These are phyloP conservation scores for Nepenthes mirabilis DNA, from an alignment of 148 eudicot species.

Conservation along the genomic window DNA sequence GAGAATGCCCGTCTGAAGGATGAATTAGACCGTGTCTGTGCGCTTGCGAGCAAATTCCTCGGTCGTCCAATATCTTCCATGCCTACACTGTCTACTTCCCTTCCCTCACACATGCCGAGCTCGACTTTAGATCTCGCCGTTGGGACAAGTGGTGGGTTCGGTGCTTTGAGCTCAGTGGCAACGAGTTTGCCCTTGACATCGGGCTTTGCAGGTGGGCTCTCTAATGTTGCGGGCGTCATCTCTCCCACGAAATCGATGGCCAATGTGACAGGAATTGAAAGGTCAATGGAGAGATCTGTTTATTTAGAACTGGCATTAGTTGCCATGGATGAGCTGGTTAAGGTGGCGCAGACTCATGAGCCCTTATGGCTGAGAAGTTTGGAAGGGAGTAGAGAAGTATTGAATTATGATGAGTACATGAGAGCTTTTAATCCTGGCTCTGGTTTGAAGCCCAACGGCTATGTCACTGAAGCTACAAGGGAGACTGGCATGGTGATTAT, in stretches of 20 bases:
- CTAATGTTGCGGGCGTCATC: constrained; percentile 29
- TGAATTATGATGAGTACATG: constrained; percentile 72
- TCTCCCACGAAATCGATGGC: constrained; percentile 29
- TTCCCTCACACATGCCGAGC: constrained; percentile 41
- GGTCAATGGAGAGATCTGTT: constrained; percentile 68
- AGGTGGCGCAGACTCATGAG: constrained; percentile 71
- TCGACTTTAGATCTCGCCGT: constrained; percentile 72
- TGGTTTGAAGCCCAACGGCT: constrained; percentile 72
- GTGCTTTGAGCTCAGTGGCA: constrained; percentile 24
- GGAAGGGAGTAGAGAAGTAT: constrained; percentile 53
- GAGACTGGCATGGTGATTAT: constrained; percentile 88
- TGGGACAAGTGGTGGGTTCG: constrained; percentile 65
- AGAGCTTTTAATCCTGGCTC: constrained; percentile 48
- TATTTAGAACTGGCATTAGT: constrained; percentile 87
- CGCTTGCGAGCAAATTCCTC: constrained; percentile 64
- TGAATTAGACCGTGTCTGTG: constrained; percentile 68
- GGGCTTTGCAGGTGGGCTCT: constrained; percentile 50
- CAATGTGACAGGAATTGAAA: constrained; percentile 24
- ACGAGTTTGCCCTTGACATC: constrained; percentile 33
- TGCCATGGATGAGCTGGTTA: constrained; percentile 87
- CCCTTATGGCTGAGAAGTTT: constrained; percentile 71
- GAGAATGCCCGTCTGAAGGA: constrained; percentile 76
- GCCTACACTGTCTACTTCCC: constrained; percentile 8
- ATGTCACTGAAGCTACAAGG: constrained; percentile 66
- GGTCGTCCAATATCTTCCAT: constrained; percentile 57